Percentiles rank a stretch among this genome's conserved stretches.
These are phyloP conservation scores for Polyporus arcularius DNA, from an alignment of 768 basidiomycete species.

Conservation along the genomic window DNA sequence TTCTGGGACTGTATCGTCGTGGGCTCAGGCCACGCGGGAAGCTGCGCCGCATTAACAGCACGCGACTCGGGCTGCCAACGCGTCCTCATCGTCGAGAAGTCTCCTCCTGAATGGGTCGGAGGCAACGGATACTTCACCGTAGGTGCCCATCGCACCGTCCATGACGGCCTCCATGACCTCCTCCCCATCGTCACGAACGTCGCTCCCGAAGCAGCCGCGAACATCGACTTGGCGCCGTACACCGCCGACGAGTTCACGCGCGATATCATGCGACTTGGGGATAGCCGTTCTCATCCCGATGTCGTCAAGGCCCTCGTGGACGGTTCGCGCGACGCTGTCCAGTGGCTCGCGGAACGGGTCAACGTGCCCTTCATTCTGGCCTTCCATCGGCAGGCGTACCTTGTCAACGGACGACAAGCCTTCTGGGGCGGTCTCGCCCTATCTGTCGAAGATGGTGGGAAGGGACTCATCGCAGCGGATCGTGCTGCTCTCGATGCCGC, in stretches of 20 bases:
- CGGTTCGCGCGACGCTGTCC: constrained; percentile 54
- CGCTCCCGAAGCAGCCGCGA: constrained; percentile 39
- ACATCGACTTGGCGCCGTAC: constrained; percentile 63
- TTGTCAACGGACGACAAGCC: constrained; percentile 58
- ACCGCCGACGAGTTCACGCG: constrained; percentile 51
- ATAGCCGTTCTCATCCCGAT: constrained; percentile 47
- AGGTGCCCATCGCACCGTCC: constrained; percentile 65
- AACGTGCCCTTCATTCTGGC: constrained; percentile 57
- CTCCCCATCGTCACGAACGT: constrained; percentile 54
- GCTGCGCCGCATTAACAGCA: constrained; percentile 64
- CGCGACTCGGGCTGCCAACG: constrained; percentile 57
- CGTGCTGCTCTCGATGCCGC: constrained; percentile 47
- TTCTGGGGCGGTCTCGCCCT: constrained; percentile 75
- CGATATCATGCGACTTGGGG: constrained; percentile 64
- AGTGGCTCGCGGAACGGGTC: constrained; percentile 56
- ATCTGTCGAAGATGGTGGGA: constrained; percentile 64
- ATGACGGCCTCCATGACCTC: constrained; percentile 60
- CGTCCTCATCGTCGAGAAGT: constrained; percentile 69
- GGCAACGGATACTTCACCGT: constrained; percentile 77
- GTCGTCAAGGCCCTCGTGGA: constrained; percentile 56
- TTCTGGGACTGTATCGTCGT: constrained; percentile 57
- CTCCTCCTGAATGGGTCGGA: constrained; percentile 62
- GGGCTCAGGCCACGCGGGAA: constrained; percentile 68
- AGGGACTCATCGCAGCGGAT: constrained; percentile 64
- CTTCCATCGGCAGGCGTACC: constrained; percentile 69